Evolutionary conservation across 2,329 filamentous ascomycete genomes (phyloP).

Genomic region (Huntiella abstrusa): DNA sequence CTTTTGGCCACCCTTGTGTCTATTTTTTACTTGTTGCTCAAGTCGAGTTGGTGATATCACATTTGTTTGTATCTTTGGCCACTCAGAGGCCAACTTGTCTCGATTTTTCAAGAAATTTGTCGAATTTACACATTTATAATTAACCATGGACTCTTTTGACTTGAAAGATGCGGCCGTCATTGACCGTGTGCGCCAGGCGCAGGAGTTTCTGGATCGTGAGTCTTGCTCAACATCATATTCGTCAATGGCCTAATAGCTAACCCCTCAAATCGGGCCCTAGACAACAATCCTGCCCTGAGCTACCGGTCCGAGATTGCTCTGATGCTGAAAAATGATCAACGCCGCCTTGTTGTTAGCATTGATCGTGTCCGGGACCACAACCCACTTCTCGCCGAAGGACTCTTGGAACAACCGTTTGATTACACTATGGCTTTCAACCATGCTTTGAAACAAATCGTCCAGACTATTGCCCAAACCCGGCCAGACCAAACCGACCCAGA

Average conservation of each 20-base stretch:
- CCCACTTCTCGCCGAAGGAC: constrained; percentile 54
- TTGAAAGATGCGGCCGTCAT: constrained; percentile 70
- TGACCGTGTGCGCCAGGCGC: constrained; percentile 70
- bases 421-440: constrained; percentile 74
- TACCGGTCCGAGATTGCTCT: constrained; percentile 78
- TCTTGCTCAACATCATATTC: constrained; percentile 9
- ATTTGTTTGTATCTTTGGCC: no score
- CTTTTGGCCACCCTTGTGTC: neutral
- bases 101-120: no score
- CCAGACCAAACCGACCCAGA: constrained; percentile 61
- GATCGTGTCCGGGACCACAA: constrained; percentile 86
- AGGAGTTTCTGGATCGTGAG: constrained; percentile 85
- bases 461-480: constrained; percentile 56
- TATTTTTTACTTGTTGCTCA: neutral
- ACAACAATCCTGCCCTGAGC: constrained; percentile 40
- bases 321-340: constrained; percentile 50
- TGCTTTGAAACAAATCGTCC: constrained; percentile 75
- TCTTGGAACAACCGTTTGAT: constrained; percentile 76
- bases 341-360: constrained; percentile 53
- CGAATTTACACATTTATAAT: no score
- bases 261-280: constrained; percentile 16
- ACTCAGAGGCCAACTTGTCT: no score
- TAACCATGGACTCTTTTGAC: constrained; percentile 50
- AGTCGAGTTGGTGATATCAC: no score
- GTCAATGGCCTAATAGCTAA: neutral